A percentile compares a stretch with the other conserved stretches of the same genome.
Evolutionary conservation across 306 rosid genomes (phyloP).

Genomic region (Citrullus mucosospermus): DNA sequence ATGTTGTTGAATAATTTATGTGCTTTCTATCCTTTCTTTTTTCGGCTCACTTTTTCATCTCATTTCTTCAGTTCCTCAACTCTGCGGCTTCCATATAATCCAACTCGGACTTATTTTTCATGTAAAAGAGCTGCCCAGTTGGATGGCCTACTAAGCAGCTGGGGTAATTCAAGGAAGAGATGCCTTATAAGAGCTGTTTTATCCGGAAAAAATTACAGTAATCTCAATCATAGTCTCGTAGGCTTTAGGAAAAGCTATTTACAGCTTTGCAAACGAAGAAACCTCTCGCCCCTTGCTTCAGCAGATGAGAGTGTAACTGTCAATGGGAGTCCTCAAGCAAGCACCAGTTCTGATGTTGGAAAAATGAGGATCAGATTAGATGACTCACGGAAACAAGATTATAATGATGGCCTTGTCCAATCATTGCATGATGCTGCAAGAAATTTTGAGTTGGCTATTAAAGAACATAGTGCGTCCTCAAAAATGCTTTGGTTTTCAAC

Average conservation of each 20-base stretch:
- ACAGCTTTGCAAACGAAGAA: constrained; percentile 29
- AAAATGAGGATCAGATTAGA: constrained; percentile 51
- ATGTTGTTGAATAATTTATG: neutral
- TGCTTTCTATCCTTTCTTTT: neutral
- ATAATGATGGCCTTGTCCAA: constrained; percentile 70
- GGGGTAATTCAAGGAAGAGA: constrained; percentile 60
- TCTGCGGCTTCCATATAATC: constrained; percentile 17
- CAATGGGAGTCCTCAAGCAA: constrained; percentile 66
- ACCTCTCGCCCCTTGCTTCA: constrained; percentile 37
- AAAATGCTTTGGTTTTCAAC: constrained; percentile 61
- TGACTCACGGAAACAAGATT: constrained; percentile 57
- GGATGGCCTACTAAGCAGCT: constrained; percentile 33
- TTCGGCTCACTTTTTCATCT: neutral
- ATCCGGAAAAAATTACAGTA: constrained; percentile 20
- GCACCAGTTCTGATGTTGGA: constrained; percentile 52
- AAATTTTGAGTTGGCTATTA: constrained; percentile 77
- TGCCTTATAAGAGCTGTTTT: constrained; percentile 32
- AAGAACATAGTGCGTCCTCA: constrained; percentile 51
- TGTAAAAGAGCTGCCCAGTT: constrained; percentile 32
- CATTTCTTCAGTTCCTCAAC: constrained; percentile 34
- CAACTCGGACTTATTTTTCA: constrained; percentile 17
- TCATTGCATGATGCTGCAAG: constrained; percentile 81
- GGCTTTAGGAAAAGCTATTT: constrained; percentile 33
- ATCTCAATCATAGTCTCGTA: constrained; percentile 8
- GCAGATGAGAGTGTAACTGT: constrained; percentile 69